Evolutionary conservation across 1,284 basidiomycete species (phyloP).

Genomic region (Sanghuangporus sanghuang): DNA sequence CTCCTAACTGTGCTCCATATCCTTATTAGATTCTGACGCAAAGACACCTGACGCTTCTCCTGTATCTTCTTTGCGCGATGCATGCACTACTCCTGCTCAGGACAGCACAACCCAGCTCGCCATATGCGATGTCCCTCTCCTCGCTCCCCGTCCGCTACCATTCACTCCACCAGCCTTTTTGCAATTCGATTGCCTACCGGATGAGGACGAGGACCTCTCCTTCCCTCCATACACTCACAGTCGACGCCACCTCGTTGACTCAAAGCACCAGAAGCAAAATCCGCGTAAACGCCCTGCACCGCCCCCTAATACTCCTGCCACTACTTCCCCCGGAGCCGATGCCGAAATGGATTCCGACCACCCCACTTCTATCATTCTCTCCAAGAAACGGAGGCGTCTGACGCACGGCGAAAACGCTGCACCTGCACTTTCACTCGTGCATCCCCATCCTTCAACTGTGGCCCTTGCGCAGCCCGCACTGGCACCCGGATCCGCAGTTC

Average conservation of each 20-base stretch:
- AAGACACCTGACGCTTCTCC: constrained; percentile 17
- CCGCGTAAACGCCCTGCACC: constrained; percentile 11
- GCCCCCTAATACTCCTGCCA: background rate
- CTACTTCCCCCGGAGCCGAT: background rate
- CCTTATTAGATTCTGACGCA: constrained; percentile 6
- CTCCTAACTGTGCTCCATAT: background rate
- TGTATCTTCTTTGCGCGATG: constrained; percentile 7
- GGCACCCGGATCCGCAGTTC: background rate
- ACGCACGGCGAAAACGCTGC: background rate
- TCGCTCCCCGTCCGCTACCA: constrained; percentile 8
- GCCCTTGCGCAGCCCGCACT: background rate
- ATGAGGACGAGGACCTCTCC: constrained; percentile 16
- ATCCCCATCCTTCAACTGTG: no score
- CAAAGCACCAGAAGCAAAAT: background rate
- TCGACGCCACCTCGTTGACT: background rate
- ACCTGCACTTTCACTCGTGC: background rate
- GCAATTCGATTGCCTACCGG: constrained; percentile 17
- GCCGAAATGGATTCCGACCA: background rate
- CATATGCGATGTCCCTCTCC: constrained; percentile 9
- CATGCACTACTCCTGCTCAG: constrained; percentile 14
- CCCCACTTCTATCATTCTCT: background rate
- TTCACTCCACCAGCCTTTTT: constrained; percentile 16
- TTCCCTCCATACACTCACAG: constrained; percentile 17
- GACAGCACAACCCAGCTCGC: constrained; percentile 5
- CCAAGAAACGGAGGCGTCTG: constrained; percentile 2